These are phyloP conservation scores for Dactylis glomerata DNA, from an alignment of 176 grass and related monocot species.

Conservation along the genomic window DNA sequence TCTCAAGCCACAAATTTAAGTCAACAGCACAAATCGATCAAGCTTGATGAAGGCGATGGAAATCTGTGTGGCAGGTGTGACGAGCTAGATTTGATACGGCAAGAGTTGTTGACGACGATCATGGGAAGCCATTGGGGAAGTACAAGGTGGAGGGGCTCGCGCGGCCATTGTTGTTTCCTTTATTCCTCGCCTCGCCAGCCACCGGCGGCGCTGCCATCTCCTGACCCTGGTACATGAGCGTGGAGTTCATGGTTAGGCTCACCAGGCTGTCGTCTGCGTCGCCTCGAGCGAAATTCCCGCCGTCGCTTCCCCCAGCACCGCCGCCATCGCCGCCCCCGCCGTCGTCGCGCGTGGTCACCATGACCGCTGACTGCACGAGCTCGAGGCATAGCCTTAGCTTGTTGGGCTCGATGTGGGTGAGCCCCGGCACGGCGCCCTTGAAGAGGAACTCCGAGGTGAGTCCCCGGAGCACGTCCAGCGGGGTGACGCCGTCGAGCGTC, in stretches of 20 bases:
- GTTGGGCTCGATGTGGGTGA: slow-evolving; percentile 93
- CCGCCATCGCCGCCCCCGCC: slow-evolving; percentile 7
- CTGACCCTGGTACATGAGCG: slow-evolving; percentile 69
- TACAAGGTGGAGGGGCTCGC: slow-evolving; percentile 60
- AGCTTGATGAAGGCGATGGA: not conserved
- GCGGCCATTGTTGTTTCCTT: slow-evolving; percentile 40
- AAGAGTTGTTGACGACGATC: not conserved
- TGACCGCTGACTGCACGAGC: slow-evolving; percentile 87
- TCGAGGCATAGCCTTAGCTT: slow-evolving; percentile 96
- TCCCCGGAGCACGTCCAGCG: slow-evolving; percentile 81
- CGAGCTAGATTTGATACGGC: not conserved
- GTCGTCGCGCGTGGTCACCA: slow-evolving; percentile 86
- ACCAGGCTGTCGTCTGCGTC: slow-evolving; percentile 77
- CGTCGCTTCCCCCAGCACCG: slow-evolving; percentile 31
- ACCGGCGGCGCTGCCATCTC: slow-evolving; percentile 44
- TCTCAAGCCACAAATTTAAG: not conserved
- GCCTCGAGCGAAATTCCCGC: slow-evolving; percentile 19
- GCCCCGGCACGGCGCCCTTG: slow-evolving; percentile 87
- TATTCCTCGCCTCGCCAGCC: slow-evolving; percentile 37
- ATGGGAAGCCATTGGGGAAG: slow-evolving; percentile 72
- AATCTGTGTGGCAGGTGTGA: not conserved
- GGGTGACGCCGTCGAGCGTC: slow-evolving; percentile 76
- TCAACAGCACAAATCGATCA: not conserved
- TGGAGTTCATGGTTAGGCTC: slow-evolving; percentile 83
- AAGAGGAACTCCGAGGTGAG: slow-evolving; percentile 99